phyloP scores from a whole-genome alignment of 176 grass and related monocot species.

The Oryza coarctata region DNA sequence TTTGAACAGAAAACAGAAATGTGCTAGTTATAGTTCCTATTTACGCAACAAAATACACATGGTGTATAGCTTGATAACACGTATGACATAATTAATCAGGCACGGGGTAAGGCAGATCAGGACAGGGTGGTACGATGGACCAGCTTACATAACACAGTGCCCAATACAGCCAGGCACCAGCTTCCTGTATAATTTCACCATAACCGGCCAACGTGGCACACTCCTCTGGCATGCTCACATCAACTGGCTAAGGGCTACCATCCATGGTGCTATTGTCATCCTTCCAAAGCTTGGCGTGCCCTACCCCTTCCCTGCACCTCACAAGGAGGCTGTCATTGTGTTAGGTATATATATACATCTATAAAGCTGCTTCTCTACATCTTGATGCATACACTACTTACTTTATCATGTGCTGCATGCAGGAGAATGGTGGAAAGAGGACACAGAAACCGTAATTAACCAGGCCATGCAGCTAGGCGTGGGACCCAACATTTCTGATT shows the following conservation, averaged over 20 bases:
- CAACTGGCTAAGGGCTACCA: constrained; percentile 52
- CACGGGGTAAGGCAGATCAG: constrained; percentile 53
- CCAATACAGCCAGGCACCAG: constrained; percentile 53
- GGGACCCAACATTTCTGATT: constrained; percentile 65
- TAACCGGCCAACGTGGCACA: constrained; percentile 52
- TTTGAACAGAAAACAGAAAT: background rate
- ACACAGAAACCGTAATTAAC: constrained; percentile 55
- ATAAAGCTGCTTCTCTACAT: background rate
- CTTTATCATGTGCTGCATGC: constrained; percentile 13
- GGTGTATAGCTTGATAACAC: constrained; percentile 8
- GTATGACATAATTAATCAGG: constrained; percentile 27
- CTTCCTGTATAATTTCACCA: constrained; percentile 61
- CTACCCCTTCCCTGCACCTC: constrained; percentile 54
- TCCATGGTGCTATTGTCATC: constrained; percentile 66
- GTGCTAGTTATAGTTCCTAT: background rate
- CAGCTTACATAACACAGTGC: constrained; percentile 62
- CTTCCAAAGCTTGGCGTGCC: constrained; percentile 58
- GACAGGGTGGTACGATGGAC: constrained; percentile 57
- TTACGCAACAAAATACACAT: constrained; percentile 3
- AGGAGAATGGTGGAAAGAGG: constrained; percentile 76
- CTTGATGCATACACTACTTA: background rate
- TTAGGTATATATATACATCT: constrained; percentile 19
- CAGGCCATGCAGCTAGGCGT: constrained; percentile 51
- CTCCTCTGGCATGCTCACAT: constrained; percentile 61
- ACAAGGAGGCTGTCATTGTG: constrained; percentile 52